Percentiles rank a stretch among this genome's conserved stretches.
These are phyloP conservation scores for Globisporangium cystogenes DNA, from an alignment of 352 stramenopile genomes.

Conservation along the genomic window DNA sequence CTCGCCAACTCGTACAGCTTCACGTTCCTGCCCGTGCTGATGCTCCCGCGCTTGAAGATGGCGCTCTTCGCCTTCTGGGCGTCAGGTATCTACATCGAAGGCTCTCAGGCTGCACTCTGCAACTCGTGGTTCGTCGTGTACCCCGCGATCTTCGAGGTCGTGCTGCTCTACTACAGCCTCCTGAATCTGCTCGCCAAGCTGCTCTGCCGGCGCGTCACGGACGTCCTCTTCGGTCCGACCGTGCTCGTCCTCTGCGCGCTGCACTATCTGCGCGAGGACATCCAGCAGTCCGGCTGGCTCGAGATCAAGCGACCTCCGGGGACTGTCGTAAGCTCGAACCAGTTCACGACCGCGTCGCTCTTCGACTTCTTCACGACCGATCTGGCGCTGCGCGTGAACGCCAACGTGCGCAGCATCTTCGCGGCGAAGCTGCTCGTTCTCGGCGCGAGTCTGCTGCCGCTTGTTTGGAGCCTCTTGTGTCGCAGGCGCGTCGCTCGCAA, in stretches of 20 bases:
- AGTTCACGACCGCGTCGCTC: slow-evolving; percentile 7
- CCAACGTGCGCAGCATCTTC: slow-evolving; percentile 5
- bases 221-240: slow-evolving; percentile 21
- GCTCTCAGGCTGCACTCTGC: slow-evolving; percentile 10
- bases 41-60: slow-evolving; percentile 17
- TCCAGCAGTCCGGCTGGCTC: slow-evolving; percentile 2
- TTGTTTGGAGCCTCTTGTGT: neutral
- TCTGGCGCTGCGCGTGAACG: neutral
- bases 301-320: neutral
- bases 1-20: slow-evolving; percentile 10
- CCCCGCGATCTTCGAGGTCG: slow-evolving; percentile 19
- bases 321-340: slow-evolving; percentile 3
- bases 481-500: neutral
- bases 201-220: slow-evolving; percentile 13
- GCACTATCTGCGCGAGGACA: slow-evolving; percentile 8
- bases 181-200: slow-evolving; percentile 16
- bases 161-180: slow-evolving; percentile 21
- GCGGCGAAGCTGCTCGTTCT: neutral
- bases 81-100: slow-evolving; percentile 18
- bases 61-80: slow-evolving; percentile 24
- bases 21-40: slow-evolving; percentile 11
- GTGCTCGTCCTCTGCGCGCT: slow-evolving; percentile 15
- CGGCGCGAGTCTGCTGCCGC: slow-evolving; percentile 1
- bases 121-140: slow-evolving; percentile 32
- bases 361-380: slow-evolving; percentile 7